Conservation (phyloP, 768 basidiomycete species). For the Suillus bovinus region DNA sequence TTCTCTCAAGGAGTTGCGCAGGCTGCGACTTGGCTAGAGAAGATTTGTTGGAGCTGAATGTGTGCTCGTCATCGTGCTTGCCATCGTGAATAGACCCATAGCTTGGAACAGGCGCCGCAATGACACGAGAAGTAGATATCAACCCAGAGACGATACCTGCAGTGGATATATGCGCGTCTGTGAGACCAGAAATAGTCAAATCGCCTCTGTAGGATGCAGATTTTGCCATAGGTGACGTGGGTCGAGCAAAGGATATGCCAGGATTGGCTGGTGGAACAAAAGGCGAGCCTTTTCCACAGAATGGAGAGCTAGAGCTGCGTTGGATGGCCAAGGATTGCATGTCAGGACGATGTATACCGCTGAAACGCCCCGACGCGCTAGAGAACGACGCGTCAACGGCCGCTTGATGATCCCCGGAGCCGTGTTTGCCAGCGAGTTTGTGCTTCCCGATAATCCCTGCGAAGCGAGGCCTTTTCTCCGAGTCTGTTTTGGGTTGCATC, state of each 20-base stretch:
- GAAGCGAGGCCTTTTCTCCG: conserved; percentile 1
- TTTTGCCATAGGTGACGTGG: background rate
- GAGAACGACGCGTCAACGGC: background rate
- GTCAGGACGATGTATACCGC: background rate
- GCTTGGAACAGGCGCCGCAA: conserved; percentile 1
- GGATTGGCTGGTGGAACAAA: background rate
- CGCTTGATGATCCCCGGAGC: background rate
- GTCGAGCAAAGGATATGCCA: background rate
- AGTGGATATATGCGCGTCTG: conserved; percentile 7
- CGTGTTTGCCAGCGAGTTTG: background rate
- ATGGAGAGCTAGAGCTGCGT: background rate
- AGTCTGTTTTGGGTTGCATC: background rate
- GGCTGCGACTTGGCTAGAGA: background rate
- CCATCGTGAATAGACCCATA: background rate
- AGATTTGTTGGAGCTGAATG: conserved; percentile 3
- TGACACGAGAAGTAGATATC: background rate
- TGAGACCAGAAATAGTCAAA: conserved; percentile 1
- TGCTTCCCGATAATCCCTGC: background rate
- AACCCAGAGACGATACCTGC: background rate
- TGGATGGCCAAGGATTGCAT: background rate
- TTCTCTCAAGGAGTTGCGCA: background rate
- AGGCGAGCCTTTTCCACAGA: background rate
- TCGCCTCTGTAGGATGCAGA: background rate
- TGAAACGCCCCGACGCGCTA: background rate
- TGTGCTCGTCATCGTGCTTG: background rate